Conservation (phyloP, 179 eudicot genomes). For the Silene vulgaris region DNA sequence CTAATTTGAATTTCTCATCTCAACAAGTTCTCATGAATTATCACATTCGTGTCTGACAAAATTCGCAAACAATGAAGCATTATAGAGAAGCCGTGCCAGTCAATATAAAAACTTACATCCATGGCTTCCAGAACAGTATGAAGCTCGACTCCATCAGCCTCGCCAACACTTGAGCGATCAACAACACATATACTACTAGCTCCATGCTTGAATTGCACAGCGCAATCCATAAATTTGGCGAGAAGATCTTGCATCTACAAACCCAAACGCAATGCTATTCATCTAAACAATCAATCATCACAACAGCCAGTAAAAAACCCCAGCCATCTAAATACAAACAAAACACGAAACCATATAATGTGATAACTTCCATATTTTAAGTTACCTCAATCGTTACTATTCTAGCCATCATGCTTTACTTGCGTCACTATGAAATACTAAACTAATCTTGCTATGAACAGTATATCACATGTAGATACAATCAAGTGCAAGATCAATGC, state of each 20-base stretch:
- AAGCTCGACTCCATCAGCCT: conserved; percentile 48
- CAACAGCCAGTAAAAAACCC: conserved; percentile 32
- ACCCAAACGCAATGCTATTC: conserved; percentile 41
- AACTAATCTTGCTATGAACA: neutral
- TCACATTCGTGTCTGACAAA: neutral
- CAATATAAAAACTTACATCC: conserved; percentile 56
- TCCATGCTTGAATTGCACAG: conserved; percentile 54
- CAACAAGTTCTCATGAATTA: neutral
- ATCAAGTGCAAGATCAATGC: neutral
- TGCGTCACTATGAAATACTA: neutral
- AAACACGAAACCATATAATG: neutral
- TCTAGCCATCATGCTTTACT: neutral
- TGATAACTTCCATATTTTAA: neutral
- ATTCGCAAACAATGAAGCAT: neutral
- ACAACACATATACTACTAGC: conserved; percentile 40
- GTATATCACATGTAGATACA: neutral
- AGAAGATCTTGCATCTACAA: conserved; percentile 85
- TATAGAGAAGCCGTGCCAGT: conserved; percentile 1
- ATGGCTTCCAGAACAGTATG: conserved; percentile 67
- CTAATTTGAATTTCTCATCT: neutral
- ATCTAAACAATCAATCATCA: conserved; percentile 36
- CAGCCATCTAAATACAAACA: neutral
- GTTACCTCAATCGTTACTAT: neutral
- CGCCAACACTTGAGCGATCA: conserved; percentile 34
- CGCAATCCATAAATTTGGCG: conserved; percentile 57